Evolutionary conservation across 345 rosid genomes (phyloP).

Genomic region (Gossypium stocksii): DNA sequence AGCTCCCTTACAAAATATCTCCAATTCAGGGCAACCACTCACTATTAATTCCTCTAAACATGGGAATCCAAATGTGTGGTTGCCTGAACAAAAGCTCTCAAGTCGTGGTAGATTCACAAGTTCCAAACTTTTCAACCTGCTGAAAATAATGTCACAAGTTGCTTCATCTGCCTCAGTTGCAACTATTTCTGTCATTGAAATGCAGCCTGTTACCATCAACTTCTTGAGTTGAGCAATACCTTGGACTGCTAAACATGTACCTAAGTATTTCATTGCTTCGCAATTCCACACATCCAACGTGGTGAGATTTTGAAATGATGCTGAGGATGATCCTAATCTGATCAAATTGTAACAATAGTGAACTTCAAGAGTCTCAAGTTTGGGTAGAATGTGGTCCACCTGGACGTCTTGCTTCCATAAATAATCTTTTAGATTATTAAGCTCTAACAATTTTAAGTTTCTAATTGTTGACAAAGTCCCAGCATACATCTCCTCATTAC

Average conservation of each 20-base stretch:
- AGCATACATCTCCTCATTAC: background rate
- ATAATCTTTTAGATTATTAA: background rate
- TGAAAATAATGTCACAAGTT: too few relatives aligned
- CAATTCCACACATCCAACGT: background rate
- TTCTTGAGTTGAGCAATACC: background rate
- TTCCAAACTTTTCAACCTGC: background rate
- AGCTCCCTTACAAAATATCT: background rate
- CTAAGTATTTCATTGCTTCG: background rate
- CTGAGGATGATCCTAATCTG: background rate
- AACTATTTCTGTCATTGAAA: background rate
- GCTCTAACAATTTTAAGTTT: background rate
- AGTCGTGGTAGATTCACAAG: background rate
- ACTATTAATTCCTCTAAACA: background rate
- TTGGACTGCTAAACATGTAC: background rate
- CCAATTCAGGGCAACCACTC: background rate
- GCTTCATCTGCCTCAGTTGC: background rate
- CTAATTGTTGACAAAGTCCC: background rate
- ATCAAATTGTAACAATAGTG: background rate
- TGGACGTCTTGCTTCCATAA: background rate
- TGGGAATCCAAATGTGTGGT: too few relatives aligned
- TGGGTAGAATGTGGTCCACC: background rate
- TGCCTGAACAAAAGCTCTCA: too few relatives aligned
- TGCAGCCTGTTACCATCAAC: constrained; percentile 8
- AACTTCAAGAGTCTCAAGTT: background rate
- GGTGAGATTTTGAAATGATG: background rate